Evolutionary conservation across 192 early-diverging fungal species (phyloP).

Genomic region (Linnemannia exigua): DNA sequence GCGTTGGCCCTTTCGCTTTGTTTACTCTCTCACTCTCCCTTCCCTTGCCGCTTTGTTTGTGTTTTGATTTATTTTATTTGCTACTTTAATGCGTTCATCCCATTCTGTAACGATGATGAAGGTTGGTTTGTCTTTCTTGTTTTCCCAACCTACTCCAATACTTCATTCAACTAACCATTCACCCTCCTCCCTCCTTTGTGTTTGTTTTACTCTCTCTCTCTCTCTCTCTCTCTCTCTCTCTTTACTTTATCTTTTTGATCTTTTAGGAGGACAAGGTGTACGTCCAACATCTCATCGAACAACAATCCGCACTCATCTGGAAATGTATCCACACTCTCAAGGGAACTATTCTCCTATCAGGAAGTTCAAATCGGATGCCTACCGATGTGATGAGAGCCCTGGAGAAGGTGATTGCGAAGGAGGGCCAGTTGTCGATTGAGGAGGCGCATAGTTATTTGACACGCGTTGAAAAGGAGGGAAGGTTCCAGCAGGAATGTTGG

Average conservation of each 20-base stretch:
- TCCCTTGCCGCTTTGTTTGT: not conserved
- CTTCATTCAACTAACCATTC: not conserved
- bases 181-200: not conserved
- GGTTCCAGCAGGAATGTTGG: constrained; percentile 94
- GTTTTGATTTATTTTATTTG: constrained; percentile 26
- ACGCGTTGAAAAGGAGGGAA: constrained; percentile 72
- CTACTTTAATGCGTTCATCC: not conserved
- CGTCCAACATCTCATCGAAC: constrained; percentile 79
- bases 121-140: too few species aligned
- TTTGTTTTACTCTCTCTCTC: not conserved
- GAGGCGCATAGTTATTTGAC: constrained; percentile 73
- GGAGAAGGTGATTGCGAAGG: constrained; percentile 62
- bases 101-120: not conserved
- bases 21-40: not conserved
- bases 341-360: constrained; percentile 81
- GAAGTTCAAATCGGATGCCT: constrained; percentile 84
- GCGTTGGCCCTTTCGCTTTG: not conserved
- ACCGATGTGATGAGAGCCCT: constrained; percentile 76
- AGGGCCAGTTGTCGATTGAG: constrained; percentile 66
- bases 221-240: not conserved
- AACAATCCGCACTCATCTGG: constrained; percentile 75
- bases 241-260: not conserved
- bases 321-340: constrained; percentile 66
- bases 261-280: constrained; percentile 80
- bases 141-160: not conserved